Conservation (phyloP, 768 basidiomycete genomes). For the Saitozyma sp. region DNA sequence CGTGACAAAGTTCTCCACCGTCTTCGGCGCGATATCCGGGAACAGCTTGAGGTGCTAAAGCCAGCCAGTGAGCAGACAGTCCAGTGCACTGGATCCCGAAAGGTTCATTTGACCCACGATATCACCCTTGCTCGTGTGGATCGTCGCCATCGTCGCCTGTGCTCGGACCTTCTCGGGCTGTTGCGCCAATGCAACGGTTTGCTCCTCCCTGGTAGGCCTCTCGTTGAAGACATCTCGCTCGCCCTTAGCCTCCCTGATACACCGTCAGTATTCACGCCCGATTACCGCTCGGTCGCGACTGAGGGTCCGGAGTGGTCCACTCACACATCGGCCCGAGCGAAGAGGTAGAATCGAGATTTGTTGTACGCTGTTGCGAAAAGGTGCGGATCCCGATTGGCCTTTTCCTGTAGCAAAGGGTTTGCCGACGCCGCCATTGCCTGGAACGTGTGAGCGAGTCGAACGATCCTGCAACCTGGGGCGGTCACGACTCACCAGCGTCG, state of each 20-base stretch:
- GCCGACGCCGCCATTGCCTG: constrained; percentile 88
- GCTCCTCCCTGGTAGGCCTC: constrained; percentile 92
- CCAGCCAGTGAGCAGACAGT: constrained; percentile 1
- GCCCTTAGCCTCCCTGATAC: constrained; percentile 70
- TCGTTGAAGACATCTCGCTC: constrained; percentile 99
- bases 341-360: constrained; percentile 88
- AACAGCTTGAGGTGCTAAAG: constrained; percentile 57
- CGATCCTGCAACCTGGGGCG: too few relatives aligned
- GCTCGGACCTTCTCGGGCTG: constrained; percentile 56
- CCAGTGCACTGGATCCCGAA: background rate
- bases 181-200: constrained; percentile 65
- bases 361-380: constrained; percentile 93
- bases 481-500: constrained; percentile 66
- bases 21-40: constrained; percentile 87
- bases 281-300: background rate
- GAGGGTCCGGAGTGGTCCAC: constrained; percentile 45
- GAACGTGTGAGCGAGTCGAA: background rate
- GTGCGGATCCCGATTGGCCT: constrained; percentile 80
- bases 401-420: constrained; percentile 89
- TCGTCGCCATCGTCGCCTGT: constrained; percentile 75
- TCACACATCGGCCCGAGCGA: constrained; percentile 84
- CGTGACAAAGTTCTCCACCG: constrained; percentile 97
- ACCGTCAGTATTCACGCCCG: constrained; percentile 7
- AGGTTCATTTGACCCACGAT: constrained; percentile 55
- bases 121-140: constrained; percentile 94